Evolutionary conservation across 768 basidiomycete genomes (phyloP).

Genomic region (Leucocoprinus birnbaumii): DNA sequence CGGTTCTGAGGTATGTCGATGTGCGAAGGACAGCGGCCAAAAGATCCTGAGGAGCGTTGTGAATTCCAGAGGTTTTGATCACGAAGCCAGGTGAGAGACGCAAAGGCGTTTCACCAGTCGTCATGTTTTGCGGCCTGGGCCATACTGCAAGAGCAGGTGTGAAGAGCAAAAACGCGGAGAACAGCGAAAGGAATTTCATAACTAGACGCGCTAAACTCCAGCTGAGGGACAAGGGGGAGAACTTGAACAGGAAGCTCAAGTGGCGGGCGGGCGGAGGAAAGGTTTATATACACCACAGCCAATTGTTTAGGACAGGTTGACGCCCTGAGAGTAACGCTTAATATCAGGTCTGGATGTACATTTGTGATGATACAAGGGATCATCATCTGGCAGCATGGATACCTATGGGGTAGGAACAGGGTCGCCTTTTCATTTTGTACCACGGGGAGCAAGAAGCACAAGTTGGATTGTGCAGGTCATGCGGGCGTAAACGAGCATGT

Average conservation of each 20-base stretch:
- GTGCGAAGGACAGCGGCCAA: conserved; percentile 51
- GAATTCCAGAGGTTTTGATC: conserved; percentile 40
- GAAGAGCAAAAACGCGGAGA: conserved; percentile 19
- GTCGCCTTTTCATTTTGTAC: too few relatives aligned
- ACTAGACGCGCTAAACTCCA: not conserved
- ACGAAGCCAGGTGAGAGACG: conserved; percentile 32
- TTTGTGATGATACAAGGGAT: too few relatives aligned
- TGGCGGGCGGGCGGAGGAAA: too few relatives aligned
- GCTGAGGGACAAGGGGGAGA: too few relatives aligned
- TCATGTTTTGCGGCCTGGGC: conserved; percentile 39
- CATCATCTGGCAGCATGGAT: too few relatives aligned
- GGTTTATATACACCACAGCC: not conserved
- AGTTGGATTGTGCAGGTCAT: not conserved
- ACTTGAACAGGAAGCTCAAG: too few relatives aligned
- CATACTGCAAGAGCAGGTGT: conserved; percentile 28
- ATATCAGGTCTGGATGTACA: too few relatives aligned
- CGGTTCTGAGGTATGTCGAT: conserved; percentile 37
- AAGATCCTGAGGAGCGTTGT: conserved; percentile 52
- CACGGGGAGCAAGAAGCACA: not conserved
- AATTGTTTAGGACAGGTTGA: too few relatives aligned
- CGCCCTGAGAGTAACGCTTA: too few relatives aligned
- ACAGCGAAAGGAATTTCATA: conserved; percentile 9
- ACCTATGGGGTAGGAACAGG: too few relatives aligned
- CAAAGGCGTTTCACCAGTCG: conserved; percentile 36
- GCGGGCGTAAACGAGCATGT: not conserved